Evolutionary conservation across 192 early-diverging fungal genomes (phyloP), one percentile per base, ranked within the genome.

Genomic region (Coemansia reversa): DNA sequence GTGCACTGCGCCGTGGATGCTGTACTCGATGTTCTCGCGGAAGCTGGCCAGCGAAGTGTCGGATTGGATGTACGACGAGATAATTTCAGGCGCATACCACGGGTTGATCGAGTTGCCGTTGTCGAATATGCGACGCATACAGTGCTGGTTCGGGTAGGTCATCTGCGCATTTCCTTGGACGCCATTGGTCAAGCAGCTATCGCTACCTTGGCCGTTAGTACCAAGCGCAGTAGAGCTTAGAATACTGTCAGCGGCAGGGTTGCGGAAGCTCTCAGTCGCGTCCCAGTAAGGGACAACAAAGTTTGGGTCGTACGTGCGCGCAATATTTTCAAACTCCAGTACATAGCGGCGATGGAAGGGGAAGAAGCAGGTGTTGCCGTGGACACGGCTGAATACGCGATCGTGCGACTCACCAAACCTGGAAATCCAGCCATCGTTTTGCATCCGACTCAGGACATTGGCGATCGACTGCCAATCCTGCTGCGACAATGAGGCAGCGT

Each of bases 271-370:
- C 70, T 74, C 35, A 23, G 82, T 74, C 3, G 66, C 73, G 47
- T 83, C 82, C 76, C 76, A 83, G 66, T 83, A 83, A 4, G 82
- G 82, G 5, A 79, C 60, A 20, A 67, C 66, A 70, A 79, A 73
- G 64, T 60, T 69, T 32, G 76, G 67, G 60, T 79, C 66, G 51
- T 79, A 79, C 7, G 2, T 57, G 51, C 71, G 73, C 14, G 70
- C 66, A 33, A 72, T 58, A 42, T 71, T 72, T 25, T 83, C 82
- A 51, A 76, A 73, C 65, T 83, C 82, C 1, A 76, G 57, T 55
- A 83, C 56, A 14, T 65, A 80, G 65, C 74, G 76, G 20, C 82
- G 82, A 35, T 83, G 82, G 74, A 79, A 83, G 19, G 76, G 77
- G 65, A 83, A 76, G 58, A 83, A 80, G 42, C 55, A 52, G 8